Conservation (phyloP, 352 stramenopile species). For the Phytophthora sansomeana region DNA sequence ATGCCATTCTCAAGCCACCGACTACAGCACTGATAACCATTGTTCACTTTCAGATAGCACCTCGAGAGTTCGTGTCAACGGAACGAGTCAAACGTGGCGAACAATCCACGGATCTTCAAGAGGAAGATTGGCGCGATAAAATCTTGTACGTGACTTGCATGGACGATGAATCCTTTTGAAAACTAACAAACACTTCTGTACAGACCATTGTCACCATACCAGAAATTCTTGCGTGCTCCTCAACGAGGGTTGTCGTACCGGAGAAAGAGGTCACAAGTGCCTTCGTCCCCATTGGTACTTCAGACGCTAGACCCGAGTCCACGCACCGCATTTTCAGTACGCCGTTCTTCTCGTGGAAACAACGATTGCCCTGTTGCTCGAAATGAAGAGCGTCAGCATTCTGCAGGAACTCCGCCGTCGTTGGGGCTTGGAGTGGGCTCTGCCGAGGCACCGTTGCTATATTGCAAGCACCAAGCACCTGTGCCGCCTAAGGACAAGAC, state of each 20-base stretch:
- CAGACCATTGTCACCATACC: conserved; percentile 45
- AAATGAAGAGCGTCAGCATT: conserved; percentile 15
- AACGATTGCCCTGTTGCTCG: not conserved
- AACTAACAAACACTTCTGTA: conserved; percentile 1
- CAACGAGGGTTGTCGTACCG: conserved; percentile 25
- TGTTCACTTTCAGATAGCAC: not conserved
- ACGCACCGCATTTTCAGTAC: conserved; percentile 17
- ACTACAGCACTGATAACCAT: not conserved
- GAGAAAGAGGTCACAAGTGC: conserved; percentile 31
- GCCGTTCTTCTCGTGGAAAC: not conserved
- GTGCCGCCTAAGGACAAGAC: conserved; percentile 67
- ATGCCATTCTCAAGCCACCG: not conserved
- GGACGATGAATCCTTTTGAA: not conserved
- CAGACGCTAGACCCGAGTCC: conserved; percentile 38
- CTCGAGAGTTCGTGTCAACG: not conserved
- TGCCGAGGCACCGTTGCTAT: conserved; percentile 42
- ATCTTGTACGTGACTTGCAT: conserved; percentile 41
- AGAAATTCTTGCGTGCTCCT: conserved; percentile 31
- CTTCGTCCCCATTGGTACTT: conserved; percentile 29
- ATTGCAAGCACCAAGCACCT: conserved; percentile 67
- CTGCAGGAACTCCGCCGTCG: not conserved
- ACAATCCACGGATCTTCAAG: conserved; percentile 15
- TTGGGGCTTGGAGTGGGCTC: conserved; percentile 27
- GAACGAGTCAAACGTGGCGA: not conserved
- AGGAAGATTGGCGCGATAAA: conserved; percentile 54